A percentile compares a stretch with the other conserved stretches of the same genome.
Conservation (phyloP, 345 rosid genomes). For the Hibiscus syriacus region DNA sequence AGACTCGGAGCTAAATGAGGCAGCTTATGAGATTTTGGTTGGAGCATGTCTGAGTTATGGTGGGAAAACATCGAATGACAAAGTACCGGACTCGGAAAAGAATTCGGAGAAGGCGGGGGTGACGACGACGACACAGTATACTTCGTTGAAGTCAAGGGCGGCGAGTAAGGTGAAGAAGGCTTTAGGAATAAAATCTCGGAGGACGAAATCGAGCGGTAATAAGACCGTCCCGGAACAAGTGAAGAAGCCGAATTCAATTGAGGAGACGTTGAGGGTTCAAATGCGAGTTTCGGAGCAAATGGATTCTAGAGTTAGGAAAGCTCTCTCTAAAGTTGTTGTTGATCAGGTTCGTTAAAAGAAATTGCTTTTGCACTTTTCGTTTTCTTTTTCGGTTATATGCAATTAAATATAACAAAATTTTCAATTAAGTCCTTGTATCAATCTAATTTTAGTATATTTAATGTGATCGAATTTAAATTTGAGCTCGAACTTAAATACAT, state of each 20-base stretch:
- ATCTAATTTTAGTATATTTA: no score
- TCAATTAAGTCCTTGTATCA: no score
- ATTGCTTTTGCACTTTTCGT: no score
- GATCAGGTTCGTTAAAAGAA: constrained; percentile 56
- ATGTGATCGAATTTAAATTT: no score
- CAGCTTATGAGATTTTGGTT: constrained; percentile 88
- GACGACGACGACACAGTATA: constrained; percentile 15
- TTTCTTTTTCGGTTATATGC: no score
- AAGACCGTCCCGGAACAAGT: constrained; percentile 28
- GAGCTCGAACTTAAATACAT: no score
- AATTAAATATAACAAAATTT: no score
- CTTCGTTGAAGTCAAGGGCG: constrained; percentile 62
- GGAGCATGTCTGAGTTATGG: constrained; percentile 60
- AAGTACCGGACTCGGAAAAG: constrained; percentile 39
- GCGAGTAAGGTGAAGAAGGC: constrained; percentile 92
- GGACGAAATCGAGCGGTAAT: constrained; percentile 19
- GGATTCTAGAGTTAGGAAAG: constrained; percentile 80
- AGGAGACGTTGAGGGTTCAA: constrained; percentile 72
- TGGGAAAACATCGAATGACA: constrained; percentile 56
- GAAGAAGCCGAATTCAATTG: constrained; percentile 57
- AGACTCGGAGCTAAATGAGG: constrained; percentile 70
- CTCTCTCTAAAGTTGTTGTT: constrained; percentile 72
- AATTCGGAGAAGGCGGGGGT: constrained; percentile 15
- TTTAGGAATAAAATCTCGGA: constrained; percentile 63
- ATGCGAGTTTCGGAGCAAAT: constrained; percentile 70